Base-by-base conservation (phyloP, 2,329 filamentous ascomycete species). In the Alternaria sp. region DNA sequence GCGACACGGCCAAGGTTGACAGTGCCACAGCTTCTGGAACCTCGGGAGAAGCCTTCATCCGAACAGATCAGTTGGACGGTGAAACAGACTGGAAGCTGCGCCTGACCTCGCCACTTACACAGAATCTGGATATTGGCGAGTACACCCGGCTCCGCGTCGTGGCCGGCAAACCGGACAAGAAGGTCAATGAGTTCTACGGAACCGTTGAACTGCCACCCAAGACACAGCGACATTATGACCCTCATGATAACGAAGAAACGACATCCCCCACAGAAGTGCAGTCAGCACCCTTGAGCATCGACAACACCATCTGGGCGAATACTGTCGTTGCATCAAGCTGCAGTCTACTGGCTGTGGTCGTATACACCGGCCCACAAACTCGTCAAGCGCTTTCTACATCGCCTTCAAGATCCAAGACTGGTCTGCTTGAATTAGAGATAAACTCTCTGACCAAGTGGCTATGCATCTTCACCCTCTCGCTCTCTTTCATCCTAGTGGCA, bases 71-170 rank as follows among this genome's bases (percentile, higher is more conserved):
- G 77, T 86, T 99, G 10, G 96, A 99, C 74, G 96, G 96, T 71
- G 96, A 99, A 82, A 99, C 96, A 0, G 96, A 99, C 76, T 99
- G 96, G 96, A 99, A 99, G 81, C 84, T 99, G 60, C 90, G 96
- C 28, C 81, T 98, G 36, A 93, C 96, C 1, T 96, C 93, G 12
- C 89, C 92, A 0, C 81, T 98, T 25, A 95, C 94, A 1, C 96
- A 99, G 75, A 87, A 84, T n/a, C 83, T 99, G 19, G 81, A 89
- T 0, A 82, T 90, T 1, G 87, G 88, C 49, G 92, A 97, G 68
- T 89, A 97, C 57, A 82, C 83, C 3, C 83, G 86, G 36, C 78
- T 91, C 11, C 84, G 83, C 46, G 88, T 99, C 52, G 92, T 90
- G 4, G 96, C 93, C 32, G 93, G 94, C 52, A 94, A 96, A 68